Evolutionary conservation across 208 protist species (phyloP), one percentile per base, ranked within the genome.

Genomic region (Phytomonas sp.): DNA sequence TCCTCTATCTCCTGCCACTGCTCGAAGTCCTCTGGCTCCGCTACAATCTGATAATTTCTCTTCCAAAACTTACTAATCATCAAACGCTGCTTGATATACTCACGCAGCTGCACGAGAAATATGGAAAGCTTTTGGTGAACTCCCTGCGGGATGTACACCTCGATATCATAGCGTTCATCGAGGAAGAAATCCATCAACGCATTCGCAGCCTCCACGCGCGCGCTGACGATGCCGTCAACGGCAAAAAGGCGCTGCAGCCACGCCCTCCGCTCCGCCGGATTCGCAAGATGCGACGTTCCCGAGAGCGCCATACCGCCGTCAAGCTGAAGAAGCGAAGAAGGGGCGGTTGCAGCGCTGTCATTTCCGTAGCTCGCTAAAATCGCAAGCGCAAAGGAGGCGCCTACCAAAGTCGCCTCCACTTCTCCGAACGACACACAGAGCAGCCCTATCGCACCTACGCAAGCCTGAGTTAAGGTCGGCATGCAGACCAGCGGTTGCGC

Each of bases 141-240:
- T 15, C 67, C 46, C 5, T 92, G 75, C 61, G 84, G 85, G 67
- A 81, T 75, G 69, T 94, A 94, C 73, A 91, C 82, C 2, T 56
- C 63, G 13, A 72, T 76, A 60, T 94, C 82, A 66, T 82, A 82
- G 37, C 72, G 70, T 59, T 94, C 89, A 59, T 91, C 85, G 3
- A 85, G 73, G 62, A 89, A 94, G 34, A 94, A 63, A 70, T 94
- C 89, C 20, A 94, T 82, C 1, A 94, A 67, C 37, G 82, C 76
- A 75, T 94, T 92, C 0, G 85, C 85, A 1, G 89, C 89, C 68
- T 94, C 89, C 69, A 80, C 84, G n/a, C 83, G 85, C 23, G 87
- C 77, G 13, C 76, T 80, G 56, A 78, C 82, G 31, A 73, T 46
- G 33, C 72, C 77, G 66, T 94, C 88, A 2, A 73, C 72, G 8